These are phyloP conservation scores for Fusarium foetens DNA, from an alignment of 2,329 filamentous ascomycete genomes.

Conservation along the genomic window DNA sequence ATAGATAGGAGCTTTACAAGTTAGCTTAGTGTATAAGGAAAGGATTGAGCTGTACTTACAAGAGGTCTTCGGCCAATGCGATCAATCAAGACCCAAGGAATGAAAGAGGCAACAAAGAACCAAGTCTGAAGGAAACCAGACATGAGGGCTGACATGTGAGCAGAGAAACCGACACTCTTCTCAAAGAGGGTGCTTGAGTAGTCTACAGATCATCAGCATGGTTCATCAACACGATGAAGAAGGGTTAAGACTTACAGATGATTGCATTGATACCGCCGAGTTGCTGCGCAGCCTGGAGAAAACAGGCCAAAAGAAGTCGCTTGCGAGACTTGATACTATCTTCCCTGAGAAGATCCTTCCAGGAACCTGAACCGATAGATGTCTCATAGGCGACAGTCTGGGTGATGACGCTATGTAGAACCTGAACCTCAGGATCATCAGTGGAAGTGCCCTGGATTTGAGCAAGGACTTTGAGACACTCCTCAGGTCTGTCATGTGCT, in stretches of 20 bases:
- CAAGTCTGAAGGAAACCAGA: constrained; percentile 63
- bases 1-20: constrained; percentile 49
- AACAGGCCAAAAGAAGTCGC: constrained; percentile 49
- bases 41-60: neutral
- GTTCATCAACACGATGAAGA: rapidly evolving
- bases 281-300: constrained; percentile 53
- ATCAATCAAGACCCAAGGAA: constrained; percentile 46
- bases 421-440: constrained; percentile 36
- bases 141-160: constrained; percentile 60
- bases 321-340: constrained; percentile 48
- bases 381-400: constrained; percentile 48
- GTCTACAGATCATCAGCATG: constrained; percentile 36
- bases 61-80: constrained; percentile 32
- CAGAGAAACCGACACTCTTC: constrained; percentile 54
- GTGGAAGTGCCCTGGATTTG: constrained; percentile 47
- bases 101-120: constrained; percentile 54
- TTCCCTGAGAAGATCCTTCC: constrained; percentile 47
- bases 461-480: constrained; percentile 51
- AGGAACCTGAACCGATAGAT: constrained; percentile 44
- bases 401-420: constrained; percentile 47
- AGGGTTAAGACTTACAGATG: constrained; percentile 48
- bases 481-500: constrained; percentile 51
- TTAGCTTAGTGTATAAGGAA: neutral
- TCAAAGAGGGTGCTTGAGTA: constrained; percentile 60
- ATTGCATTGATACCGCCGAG: constrained; percentile 61